Base-by-base conservation (phyloP, 2,329 filamentous ascomycete genomes). In the Penicillium sclerotiorum region DNA sequence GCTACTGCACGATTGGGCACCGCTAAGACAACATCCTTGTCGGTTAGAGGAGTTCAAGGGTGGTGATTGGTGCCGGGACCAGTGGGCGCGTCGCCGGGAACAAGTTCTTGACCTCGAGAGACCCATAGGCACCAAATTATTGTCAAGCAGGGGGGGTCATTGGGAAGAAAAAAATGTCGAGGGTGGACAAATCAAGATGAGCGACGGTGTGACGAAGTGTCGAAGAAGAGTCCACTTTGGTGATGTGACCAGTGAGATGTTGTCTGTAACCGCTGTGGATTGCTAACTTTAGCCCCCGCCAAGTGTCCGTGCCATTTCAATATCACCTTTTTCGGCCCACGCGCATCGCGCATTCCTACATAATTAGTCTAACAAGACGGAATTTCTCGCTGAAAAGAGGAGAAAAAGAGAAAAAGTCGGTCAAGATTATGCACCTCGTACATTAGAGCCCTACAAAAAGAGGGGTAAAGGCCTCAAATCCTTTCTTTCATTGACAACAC, bases 1-100 rank as follows among this genome's bases (percentile, higher is more conserved):
- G 57, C 66, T 68, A 67, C 59, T 69, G 66, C 67, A 69, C 12
- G 45, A 59, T 56, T 59, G 60, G 47, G 64, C 65, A 69, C 63
- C 44, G 45, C 47, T 46, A 49, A 49, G 33, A 53, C 43, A 55
- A 45, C 46, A 46, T 47, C 42, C 52, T 52, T 50, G 47, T 47
- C 41, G 21, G 21, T 27, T 20, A 12, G 39, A 30, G 12, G 38
- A 35, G 17, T 15, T 40, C 2, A 15, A 11, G 11, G 11, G 13
- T 28, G 32, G 5, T 53, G 25, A 63, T 62, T 63, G 59, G 60
- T 32, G 27, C 12, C 17, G 3, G 39, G 33, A 27, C 25, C 23
- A 33, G 40, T 52, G 50, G 59, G 60, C 60, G 60, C 55, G 21
- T 61, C 59, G 59, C 60, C 54, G 53, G 47, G 8, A 42, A 41